A percentile compares a stretch with the other conserved stretches of the same genome.
phyloP scores from a whole-genome alignment of 2,329 filamentous ascomycete genomes.

The Aspergillus carbonarius region DNA sequence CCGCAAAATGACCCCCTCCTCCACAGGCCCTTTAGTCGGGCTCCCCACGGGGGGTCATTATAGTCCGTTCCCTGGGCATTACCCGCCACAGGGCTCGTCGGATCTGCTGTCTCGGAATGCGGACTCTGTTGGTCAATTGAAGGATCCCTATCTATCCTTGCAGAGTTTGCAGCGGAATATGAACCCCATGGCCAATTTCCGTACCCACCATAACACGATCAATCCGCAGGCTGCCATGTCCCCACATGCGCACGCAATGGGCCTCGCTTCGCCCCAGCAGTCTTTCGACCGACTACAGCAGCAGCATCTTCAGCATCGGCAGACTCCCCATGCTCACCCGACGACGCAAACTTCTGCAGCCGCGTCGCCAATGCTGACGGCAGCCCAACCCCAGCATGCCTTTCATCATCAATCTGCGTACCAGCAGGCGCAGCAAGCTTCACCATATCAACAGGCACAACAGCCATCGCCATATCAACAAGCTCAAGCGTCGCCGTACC shows the following conservation, averaged over 20 bases:
- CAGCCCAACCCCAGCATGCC: constrained; percentile 18
- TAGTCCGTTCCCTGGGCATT: constrained; percentile 29
- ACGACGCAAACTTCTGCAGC: constrained; percentile 13
- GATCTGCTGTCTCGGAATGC: constrained; percentile 29
- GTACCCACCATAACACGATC: constrained; percentile 25
- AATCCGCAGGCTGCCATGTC: constrained; percentile 28
- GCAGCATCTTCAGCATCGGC: constrained; percentile 29
- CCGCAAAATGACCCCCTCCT: constrained; percentile 34
- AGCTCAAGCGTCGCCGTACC: constrained; percentile 9
- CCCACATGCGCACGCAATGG: constrained; percentile 29
- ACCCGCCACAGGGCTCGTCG: constrained; percentile 28
- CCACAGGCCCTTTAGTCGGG: constrained; percentile 30
- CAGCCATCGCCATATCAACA: constrained; percentile 10
- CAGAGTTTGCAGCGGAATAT: constrained; percentile 32
- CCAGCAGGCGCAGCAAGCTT: constrained; percentile 9
- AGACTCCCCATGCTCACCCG: constrained; percentile 15
- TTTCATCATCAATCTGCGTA: constrained; percentile 7
- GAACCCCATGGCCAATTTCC: constrained; percentile 33
- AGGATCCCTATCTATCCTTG: constrained; percentile 25
- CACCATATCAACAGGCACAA: constrained; percentile 4
- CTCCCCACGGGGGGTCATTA: constrained; percentile 29
- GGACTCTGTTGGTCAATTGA: constrained; percentile 28
- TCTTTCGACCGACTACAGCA: constrained; percentile 31
- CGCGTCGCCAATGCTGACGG: constrained; percentile 21
- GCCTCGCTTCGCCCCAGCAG: constrained; percentile 34